Base-by-base conservation (phyloP, 176 grass and related monocot species). In the Chloris gayana region DNA sequence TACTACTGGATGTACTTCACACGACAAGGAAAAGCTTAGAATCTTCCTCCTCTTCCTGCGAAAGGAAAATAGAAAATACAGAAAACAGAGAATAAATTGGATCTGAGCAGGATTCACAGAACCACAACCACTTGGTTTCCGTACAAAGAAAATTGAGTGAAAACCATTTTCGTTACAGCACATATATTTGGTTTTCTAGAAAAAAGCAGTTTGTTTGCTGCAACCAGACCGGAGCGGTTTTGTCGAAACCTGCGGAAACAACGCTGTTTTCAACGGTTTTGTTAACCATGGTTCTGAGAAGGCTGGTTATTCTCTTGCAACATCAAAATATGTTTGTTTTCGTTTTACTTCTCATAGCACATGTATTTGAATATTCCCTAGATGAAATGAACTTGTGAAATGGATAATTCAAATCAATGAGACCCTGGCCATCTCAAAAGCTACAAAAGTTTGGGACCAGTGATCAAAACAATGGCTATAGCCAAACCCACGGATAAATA, bases 21-120 rank as follows among this genome's bases (percentile, higher is more conserved):
- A 31, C 69, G 42, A 62, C 38, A 51, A 76, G 61, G 51, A 76
- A 56, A 64, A 87, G 66, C 3, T 9, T 86, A 65, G 25, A 58
- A 35, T 56, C 53, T 56, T 3, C 53, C 53, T 56, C 6, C 7
- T 0, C 6, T n/a, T 56, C 21, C 53, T n/a, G 21, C 8, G 7
- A 66, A 14, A 65, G 18, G 22, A 37, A 76, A n/a, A 26, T 71
- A 79, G 35, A 15, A 70, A 31, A 65, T 21, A 34, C 10, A 5
- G 7, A 67, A 34, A 74, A 15, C 39, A 5, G 6, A 74, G 27
- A 57, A 45, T n/a, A n/a, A n/a, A n/a, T n/a, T n/a, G n/a, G n/a
- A n/a, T n/a, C n/a, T n/a, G n/a, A n/a, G n/a, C n/a, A n/a, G n/a
- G n/a, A n/a, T n/a, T n/a, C n/a, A n/a, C n/a, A n/a, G n/a, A n/a